Conservation (phyloP, 2,329 filamentous ascomycete species). For the Trichoderma lentiforme region DNA sequence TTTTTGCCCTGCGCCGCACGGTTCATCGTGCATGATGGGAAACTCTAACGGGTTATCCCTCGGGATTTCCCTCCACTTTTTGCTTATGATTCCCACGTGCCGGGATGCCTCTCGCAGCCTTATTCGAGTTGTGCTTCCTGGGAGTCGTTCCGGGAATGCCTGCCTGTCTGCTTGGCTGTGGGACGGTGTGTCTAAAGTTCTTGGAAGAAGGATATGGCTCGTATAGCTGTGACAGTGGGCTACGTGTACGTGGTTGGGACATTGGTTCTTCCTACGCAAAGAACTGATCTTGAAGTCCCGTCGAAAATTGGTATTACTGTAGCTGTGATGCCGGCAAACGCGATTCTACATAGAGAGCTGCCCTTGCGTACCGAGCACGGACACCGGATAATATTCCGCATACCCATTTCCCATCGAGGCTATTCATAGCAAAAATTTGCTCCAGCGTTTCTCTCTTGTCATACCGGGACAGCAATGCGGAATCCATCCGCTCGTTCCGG, state of each 20-base stretch:
- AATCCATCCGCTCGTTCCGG: not conserved
- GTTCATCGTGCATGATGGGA: slow-evolving; percentile 10
- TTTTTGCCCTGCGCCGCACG: not conserved
- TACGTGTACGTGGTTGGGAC: not conserved
- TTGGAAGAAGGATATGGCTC: not conserved
- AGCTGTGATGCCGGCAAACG: not conserved
- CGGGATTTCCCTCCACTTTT: not conserved
- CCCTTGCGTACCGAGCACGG: not conserved
- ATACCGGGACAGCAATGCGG: not conserved
- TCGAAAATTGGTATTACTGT: not conserved
- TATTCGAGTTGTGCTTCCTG: not conserved
- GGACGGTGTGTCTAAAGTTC: not conserved
- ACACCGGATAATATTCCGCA: not conserved
- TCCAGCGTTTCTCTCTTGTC: not conserved
- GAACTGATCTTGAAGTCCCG: not conserved
- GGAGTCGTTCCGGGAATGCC: not conserved
- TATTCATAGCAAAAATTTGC: not conserved
- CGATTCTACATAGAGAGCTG: not conserved
- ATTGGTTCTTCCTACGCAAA: not conserved
- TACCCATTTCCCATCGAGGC: not conserved
- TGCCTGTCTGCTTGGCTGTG: not conserved
- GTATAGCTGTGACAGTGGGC: not conserved
- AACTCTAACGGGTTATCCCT: not conserved
- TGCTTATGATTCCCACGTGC: not conserved
- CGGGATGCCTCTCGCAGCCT: not conserved